phyloP scores from a whole-genome alignment of 2,329 filamentous ascomycete species.

The Alternaria novae-zelandiae region DNA sequence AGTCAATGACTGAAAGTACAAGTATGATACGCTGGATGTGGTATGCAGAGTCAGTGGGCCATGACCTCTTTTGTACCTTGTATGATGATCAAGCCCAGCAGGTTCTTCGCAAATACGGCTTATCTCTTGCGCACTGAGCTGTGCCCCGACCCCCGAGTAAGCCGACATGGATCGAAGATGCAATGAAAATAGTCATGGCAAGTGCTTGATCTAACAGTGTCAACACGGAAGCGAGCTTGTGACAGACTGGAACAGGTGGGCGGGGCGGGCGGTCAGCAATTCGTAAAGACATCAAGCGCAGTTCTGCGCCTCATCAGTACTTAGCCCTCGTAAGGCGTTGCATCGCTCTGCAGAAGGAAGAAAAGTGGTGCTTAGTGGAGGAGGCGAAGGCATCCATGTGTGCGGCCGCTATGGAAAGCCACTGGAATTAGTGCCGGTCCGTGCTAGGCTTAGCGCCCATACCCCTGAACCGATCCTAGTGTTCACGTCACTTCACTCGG shows the following conservation, averaged over 20 bases:
- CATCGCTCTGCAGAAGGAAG: constrained; percentile 1
- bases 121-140: constrained; percentile 9
- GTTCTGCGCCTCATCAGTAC: constrained; percentile 18
- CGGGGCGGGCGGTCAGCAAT: constrained; percentile 22
- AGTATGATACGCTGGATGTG: not conserved
- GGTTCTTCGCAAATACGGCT: constrained; percentile 13
- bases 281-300: constrained; percentile 13
- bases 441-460: constrained; percentile 16
- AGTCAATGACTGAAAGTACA: constrained; percentile 6
- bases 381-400: constrained; percentile 1
- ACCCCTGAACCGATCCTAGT: constrained; percentile 19
- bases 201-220: constrained; percentile 15
- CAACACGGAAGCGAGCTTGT: constrained; percentile 23
- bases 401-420: constrained; percentile 23
- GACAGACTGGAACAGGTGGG: constrained; percentile 17
- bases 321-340: not conserved
- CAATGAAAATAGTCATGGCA: constrained; percentile 26
- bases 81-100: constrained; percentile 10
- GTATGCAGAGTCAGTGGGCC: constrained; percentile 11
- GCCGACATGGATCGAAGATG: constrained; percentile 2
- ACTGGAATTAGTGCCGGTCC: constrained; percentile 13
- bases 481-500: constrained; percentile 20
- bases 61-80: constrained; percentile 29
- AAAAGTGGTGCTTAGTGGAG: constrained; percentile 9
- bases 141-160: constrained; percentile 6